Evolutionary conservation across 306 rosid genomes (phyloP), one percentile per base, ranked within the genome.

Genomic region (Myrica gale): DNA sequence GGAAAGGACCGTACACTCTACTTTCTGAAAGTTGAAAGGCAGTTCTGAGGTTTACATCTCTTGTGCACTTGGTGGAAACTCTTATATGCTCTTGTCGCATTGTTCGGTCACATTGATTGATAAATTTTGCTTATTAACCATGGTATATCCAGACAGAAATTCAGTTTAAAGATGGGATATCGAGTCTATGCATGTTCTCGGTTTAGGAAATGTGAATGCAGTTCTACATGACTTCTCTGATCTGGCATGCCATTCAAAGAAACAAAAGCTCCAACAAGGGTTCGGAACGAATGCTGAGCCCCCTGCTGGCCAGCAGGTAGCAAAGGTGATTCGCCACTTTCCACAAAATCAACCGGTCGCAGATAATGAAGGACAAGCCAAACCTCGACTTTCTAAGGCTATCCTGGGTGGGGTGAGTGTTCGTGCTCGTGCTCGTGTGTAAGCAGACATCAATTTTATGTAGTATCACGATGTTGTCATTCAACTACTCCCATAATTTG

Each of bases 331-430:
- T 73, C 90, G 98, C 69, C 86, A 87, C 68, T 91, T 91, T 76
- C 87, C 78, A 78, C 96, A 91, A 73, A 91, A 82, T 74, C 82
- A 84, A 78, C 94, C 96, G 6, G 84, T 90, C 51, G 77, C 82
- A 48, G 78, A 78, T 72, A 56, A 44, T 45, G 71, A 80, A 20
- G 80, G 76, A 19, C 46, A 66, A 71, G 77, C 43, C 72, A 87
- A 88, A 85, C 74, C 82, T 71, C 73, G 76, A 56, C 74, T 93
- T 19, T 87, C 98, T 12, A 82, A 72, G 52, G 92, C 86, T 81
- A 1, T 83, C 71, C 77, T 94, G 48, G 91, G 87, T 76, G 87
- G 90, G 71, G 97, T 91, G 73, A 85, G 95, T 73, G 45, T 83
- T 76, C 71, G n/a, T n/a, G n/a, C n/a, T n/a, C n/a, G n/a, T n/a